Evolutionary conservation across 352 stramenopile genomes (phyloP).

Genomic region (Blastocystis sp.): DNA sequence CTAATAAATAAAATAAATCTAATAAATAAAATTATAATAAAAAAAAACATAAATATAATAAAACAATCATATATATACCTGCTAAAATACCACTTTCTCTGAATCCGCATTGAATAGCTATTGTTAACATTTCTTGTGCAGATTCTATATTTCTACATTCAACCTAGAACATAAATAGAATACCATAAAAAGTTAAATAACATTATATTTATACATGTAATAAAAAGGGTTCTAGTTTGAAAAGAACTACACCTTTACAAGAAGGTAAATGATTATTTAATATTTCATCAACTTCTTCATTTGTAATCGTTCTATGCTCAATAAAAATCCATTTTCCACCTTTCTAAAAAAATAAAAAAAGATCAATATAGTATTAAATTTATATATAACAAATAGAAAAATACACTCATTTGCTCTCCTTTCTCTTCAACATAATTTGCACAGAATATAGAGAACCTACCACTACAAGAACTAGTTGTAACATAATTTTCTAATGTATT

Average conservation of each 20-base stretch:
- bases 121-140: slow-evolving; percentile 58
- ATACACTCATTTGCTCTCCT: not conserved
- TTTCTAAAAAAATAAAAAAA: slow-evolving; percentile 47
- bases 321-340: slow-evolving; percentile 59
- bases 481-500: slow-evolving; percentile 63
- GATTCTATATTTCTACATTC: slow-evolving; percentile 56
- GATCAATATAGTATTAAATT: too few relatives aligned
- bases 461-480: slow-evolving; percentile 66
- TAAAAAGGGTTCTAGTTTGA: slow-evolving; percentile 69
- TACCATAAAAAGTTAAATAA: too few relatives aligned
- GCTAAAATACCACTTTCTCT: slow-evolving; percentile 65
- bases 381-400: too few relatives aligned
- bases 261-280: not conserved
- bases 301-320: slow-evolving; percentile 54
- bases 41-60: too few relatives aligned
- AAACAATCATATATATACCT: too few relatives aligned
- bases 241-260: slow-evolving; percentile 44
- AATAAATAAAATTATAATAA: too few relatives aligned
- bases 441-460: slow-evolving; percentile 63
- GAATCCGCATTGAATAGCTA: slow-evolving; percentile 57
- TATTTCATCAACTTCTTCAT: slow-evolving; percentile 51
- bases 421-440: slow-evolving; percentile 43
- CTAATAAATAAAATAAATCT: too few relatives aligned
- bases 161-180: slow-evolving; percentile 38
- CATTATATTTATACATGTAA: slow-evolving; percentile 49